Conservation (phyloP, 345 rosid species). For the Dipteronia sinensis region DNA sequence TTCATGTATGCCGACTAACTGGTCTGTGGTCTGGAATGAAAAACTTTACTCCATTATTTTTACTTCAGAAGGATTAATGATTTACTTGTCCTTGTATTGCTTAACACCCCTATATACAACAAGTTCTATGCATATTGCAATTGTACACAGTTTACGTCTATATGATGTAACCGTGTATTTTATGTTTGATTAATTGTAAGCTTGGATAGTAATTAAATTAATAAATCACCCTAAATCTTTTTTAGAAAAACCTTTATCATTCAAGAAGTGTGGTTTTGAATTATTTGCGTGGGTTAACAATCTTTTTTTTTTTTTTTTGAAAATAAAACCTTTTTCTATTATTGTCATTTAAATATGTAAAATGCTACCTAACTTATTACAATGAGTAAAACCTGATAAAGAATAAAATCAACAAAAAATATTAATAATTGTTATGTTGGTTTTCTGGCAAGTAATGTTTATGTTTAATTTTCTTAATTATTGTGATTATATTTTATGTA, state of each 20-base stretch:
- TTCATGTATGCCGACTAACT: not conserved
- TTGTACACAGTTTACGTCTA: not conserved
- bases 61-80: not conserved
- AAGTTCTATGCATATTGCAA: not conserved
- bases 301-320: not conserved
- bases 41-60: not conserved
- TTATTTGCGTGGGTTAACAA: not conserved
- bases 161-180: not conserved
- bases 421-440: not conserved
- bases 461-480: not conserved
- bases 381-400: not conserved
- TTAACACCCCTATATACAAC: not conserved
- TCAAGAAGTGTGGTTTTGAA: not conserved
- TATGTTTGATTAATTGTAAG: not conserved
- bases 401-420: not conserved
- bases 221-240: not conserved
- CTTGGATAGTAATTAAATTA: not conserved
- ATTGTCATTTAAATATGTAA: not conserved
- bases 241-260: not conserved
- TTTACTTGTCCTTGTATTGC: not conserved
- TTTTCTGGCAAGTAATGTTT: not conserved
- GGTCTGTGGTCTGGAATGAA: not conserved
- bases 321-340: not conserved
- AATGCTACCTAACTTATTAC: not conserved
- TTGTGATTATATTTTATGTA: constrained; percentile 3